These are phyloP conservation scores for Hordeum vulgare DNA, from an alignment of 176 grass and related monocot genomes.

Conservation along the genomic window DNA sequence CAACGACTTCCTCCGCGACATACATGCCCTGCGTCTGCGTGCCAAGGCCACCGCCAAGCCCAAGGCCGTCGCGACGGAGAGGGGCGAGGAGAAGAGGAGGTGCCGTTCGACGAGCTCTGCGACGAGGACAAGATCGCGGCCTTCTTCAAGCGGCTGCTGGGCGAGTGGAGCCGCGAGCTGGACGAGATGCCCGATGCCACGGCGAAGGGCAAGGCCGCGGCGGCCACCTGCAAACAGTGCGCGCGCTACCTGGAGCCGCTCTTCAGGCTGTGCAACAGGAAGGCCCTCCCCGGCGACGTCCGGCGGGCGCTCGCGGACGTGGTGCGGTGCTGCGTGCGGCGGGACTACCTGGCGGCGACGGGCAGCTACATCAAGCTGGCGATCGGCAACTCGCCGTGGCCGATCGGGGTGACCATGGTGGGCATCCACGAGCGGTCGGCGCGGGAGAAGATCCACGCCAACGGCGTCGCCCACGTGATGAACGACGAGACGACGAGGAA, in stretches of 20 bases:
- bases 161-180: constrained; percentile 61
- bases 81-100: constrained; percentile 13
- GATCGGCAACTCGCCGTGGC: constrained; percentile 94
- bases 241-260: constrained; percentile 66
- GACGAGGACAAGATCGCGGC: constrained; percentile 70
- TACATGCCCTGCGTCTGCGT: constrained; percentile 39
- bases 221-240: constrained; percentile 74
- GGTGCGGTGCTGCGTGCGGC: constrained; percentile 54
- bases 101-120: constrained; percentile 55
- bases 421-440: constrained; percentile 85
- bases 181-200: constrained; percentile 62
- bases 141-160: constrained; percentile 66
- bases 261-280: constrained; percentile 70
- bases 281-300: constrained; percentile 55
- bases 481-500: constrained; percentile 78
- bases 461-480: constrained; percentile 84
- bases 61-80: constrained; percentile 7
- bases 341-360: constrained; percentile 67
- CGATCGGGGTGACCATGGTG: constrained; percentile 86
- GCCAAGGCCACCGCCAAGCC: constrained; percentile 27
- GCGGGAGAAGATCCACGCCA: constrained; percentile 70
- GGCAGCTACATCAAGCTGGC: constrained; percentile 72
- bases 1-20: constrained; percentile 81
- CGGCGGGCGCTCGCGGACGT: constrained; percentile 40
- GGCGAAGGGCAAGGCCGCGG: constrained; percentile 61